Evolutionary conservation across 2,329 filamentous ascomycete genomes (phyloP).

Genomic region (Coniochaeta sp.): DNA sequence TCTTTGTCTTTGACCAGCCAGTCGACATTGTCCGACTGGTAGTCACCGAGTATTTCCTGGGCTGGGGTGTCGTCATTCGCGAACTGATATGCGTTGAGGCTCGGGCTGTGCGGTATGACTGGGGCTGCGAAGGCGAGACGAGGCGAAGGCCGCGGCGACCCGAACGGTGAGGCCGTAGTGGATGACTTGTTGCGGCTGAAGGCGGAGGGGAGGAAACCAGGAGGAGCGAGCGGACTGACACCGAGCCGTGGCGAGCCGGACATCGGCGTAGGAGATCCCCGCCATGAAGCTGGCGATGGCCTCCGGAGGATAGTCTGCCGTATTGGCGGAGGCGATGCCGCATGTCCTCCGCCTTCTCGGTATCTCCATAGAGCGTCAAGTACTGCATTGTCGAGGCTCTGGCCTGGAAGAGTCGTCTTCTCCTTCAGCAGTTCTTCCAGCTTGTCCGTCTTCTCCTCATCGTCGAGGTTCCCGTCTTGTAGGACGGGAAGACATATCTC

Average conservation of each 20-base stretch:
- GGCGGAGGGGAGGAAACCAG: constrained; percentile 72
- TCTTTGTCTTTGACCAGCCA: constrained; percentile 95
- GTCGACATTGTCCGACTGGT: constrained; percentile 90
- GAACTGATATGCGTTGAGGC: constrained; percentile 91
- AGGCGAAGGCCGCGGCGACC: constrained; percentile 87
- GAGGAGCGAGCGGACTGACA: constrained; percentile 76
- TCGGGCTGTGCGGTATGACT: constrained; percentile 87
- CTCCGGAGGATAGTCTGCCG: constrained; percentile 86
- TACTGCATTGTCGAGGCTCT: constrained; percentile 80
- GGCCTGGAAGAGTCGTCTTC: constrained; percentile 68
- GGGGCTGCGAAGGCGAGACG: constrained; percentile 85
- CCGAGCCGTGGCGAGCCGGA: constrained; percentile 76
- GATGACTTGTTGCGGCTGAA: constrained; percentile 73
- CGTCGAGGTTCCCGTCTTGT: constrained; percentile 73
- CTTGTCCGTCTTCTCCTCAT: constrained; percentile 92
- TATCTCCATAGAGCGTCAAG: constrained; percentile 87
- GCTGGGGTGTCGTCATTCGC: constrained; percentile 72
- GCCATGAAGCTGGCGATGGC: constrained; percentile 90
- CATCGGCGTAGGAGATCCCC: constrained; percentile 71
- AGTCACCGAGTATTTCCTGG: constrained; percentile 82
- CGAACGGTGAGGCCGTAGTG: constrained; percentile 74
- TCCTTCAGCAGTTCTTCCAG: constrained; percentile 79
- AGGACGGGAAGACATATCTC: constrained; percentile 86
- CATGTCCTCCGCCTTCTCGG: constrained; percentile 57
- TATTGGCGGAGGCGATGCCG: constrained; percentile 73